phyloP scores from a whole-genome alignment of 768 basidiomycete species.

The Ramaria sp. region DNA sequence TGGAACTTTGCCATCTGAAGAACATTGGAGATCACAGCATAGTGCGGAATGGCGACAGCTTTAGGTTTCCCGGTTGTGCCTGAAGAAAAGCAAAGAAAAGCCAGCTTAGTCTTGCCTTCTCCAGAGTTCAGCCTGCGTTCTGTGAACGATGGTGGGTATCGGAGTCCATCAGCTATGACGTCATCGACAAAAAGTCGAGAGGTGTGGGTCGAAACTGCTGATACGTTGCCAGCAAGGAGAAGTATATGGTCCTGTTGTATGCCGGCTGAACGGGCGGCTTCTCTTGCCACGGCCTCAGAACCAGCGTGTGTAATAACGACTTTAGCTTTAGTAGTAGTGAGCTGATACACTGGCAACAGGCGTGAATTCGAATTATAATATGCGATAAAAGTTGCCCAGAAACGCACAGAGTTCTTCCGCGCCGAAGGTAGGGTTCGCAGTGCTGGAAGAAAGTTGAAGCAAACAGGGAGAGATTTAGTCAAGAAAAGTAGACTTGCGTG shows the following conservation, averaged over 20 bases:
- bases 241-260: conserved; percentile 25
- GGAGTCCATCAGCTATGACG: conserved; percentile 39
- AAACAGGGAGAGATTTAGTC: conserved; percentile 38
- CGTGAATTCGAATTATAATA: not conserved
- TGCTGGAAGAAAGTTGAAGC: conserved; percentile 7
- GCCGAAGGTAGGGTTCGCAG: conserved; percentile 4
- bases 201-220: not conserved
- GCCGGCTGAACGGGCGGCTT: conserved; percentile 24
- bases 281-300: conserved; percentile 32
- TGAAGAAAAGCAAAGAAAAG: conserved; percentile 63
- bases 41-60: conserved; percentile 52
- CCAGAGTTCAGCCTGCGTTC: conserved; percentile 43
- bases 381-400: not conserved
- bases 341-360: conserved; percentile 29
- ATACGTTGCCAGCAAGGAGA: not conserved
- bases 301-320: conserved; percentile 36
- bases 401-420: conserved; percentile 4
- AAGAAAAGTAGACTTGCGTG: conserved; percentile 29
- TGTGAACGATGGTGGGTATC: conserved; percentile 25
- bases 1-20: conserved; percentile 47
- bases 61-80: conserved; percentile 71
- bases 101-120: conserved; percentile 59
- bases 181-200: conserved; percentile 27
- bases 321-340: conserved; percentile 32
- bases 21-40: conserved; percentile 48